Conservation (phyloP, 2,329 filamentous ascomycete genomes). For the Penicillium sp. region DNA sequence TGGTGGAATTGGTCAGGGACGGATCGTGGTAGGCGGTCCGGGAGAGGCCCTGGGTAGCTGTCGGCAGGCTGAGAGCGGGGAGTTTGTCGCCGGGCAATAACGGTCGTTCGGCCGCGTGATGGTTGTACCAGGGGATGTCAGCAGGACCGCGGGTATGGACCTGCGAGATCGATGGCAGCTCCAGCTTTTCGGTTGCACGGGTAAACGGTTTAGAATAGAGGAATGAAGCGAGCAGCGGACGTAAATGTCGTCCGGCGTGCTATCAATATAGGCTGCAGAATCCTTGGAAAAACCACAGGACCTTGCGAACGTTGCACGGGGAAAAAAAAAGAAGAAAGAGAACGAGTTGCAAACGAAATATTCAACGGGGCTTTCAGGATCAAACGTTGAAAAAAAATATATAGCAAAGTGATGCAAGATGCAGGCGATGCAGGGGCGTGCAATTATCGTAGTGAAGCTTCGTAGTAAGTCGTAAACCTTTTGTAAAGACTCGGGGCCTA, state of each 20-base stretch:
- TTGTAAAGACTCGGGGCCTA: constrained; percentile 23
- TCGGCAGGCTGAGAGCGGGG: constrained; percentile 68
- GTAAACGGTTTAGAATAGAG: constrained; percentile 31
- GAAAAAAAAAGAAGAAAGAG: background rate
- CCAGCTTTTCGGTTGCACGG: constrained; percentile 79
- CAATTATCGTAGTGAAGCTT: constrained; percentile 25
- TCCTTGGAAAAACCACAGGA: constrained; percentile 4
- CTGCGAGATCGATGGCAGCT: constrained; percentile 83
- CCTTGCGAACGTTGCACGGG: constrained; percentile 13
- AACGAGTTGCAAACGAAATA: constrained; percentile 3
- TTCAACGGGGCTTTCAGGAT: background rate
- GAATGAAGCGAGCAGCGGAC: constrained; percentile 25
- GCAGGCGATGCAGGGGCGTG: constrained; percentile 28
- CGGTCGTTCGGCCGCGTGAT: constrained; percentile 63
- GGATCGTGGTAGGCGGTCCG: constrained; percentile 71
- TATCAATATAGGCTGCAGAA: constrained; percentile 5
- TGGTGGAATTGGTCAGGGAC: constrained; percentile 40
- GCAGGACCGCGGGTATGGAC: constrained; percentile 75
- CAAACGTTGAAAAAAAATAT: background rate
- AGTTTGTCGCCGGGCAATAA: constrained; percentile 72
- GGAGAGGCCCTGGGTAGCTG: constrained; percentile 65
- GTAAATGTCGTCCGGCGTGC: constrained; percentile 24
- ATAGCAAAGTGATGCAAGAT: constrained; percentile 16
- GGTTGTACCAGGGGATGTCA: constrained; percentile 69
- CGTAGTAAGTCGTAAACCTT: constrained; percentile 37